A percentile compares a stretch with the other conserved stretches of the same genome.
These are phyloP conservation scores for Spencermartinsiella europaea DNA, from an alignment of 805 yeast genomes.

Conservation along the genomic window DNA sequence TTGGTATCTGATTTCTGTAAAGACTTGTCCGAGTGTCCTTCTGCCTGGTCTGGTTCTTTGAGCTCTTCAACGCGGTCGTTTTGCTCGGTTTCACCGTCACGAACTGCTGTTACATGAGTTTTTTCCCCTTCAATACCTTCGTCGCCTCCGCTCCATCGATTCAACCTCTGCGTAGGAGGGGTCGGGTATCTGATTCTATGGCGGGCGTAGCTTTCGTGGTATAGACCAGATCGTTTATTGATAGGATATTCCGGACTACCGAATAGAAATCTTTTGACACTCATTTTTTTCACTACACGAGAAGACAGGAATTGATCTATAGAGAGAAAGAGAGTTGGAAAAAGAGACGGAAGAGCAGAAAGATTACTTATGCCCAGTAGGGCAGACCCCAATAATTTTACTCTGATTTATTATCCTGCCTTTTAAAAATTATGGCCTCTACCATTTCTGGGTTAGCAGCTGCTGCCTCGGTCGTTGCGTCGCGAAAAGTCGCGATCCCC, in stretches of 20 bases:
- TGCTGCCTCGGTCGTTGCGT: too few relatives aligned
- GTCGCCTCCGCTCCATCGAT: background rate
- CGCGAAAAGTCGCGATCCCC: too few relatives aligned
- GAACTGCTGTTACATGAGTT: background rate
- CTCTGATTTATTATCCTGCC: too few relatives aligned
- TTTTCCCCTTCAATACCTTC: background rate
- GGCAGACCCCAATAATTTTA: background rate
- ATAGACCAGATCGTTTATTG: slow-evolving; percentile 6
- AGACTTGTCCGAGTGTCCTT: too few relatives aligned
- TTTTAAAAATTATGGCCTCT: too few relatives aligned
- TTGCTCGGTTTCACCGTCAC: too few relatives aligned
- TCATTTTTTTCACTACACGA: slow-evolving; percentile 3
- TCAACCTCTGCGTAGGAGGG: slow-evolving; percentile 1
- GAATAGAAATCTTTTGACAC: slow-evolving; percentile 4
- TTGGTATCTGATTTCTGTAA: too few relatives aligned
- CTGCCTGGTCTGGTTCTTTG: too few relatives aligned
- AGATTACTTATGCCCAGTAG: background rate
- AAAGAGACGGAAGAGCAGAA: background rate
- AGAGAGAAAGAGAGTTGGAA: background rate
- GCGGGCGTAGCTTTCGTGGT: background rate
- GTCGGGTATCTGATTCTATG: slow-evolving; percentile 8
- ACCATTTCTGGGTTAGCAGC: too few relatives aligned
- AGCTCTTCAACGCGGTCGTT: too few relatives aligned
- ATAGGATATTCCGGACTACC: background rate
- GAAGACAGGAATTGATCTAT: too few relatives aligned